phyloP scores from a whole-genome alignment of 495 filamentous ascomycete genomes.

The Aspergillus avenaceus region DNA sequence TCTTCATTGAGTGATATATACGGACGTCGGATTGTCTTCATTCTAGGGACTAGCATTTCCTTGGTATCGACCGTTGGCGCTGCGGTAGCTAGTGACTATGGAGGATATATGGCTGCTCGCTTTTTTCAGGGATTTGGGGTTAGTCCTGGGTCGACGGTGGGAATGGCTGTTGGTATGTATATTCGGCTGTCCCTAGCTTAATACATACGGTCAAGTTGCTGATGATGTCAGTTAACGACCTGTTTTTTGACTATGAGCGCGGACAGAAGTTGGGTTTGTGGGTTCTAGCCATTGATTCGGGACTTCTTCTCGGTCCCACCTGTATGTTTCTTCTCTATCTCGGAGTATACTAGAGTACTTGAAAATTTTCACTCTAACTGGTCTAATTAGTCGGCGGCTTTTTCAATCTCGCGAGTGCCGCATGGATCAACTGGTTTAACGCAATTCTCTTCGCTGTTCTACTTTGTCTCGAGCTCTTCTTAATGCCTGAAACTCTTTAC shows the following conservation, averaged over 20 bases:
- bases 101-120: constrained; percentile 54
- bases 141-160: constrained; percentile 54
- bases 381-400: constrained; percentile 62
- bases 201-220: not conserved
- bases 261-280: constrained; percentile 60
- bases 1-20: constrained; percentile 55
- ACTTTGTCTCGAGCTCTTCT: constrained; percentile 46
- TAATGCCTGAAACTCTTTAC: constrained; percentile 59
- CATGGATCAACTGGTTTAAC: constrained; percentile 58
- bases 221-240: constrained; percentile 29
- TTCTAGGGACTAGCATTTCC: constrained; percentile 51
- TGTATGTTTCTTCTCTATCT: constrained; percentile 15
- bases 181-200: not conserved
- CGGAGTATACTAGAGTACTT: no score
- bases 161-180: constrained; percentile 51
- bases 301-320: constrained; percentile 51
- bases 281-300: constrained; percentile 56
- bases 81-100: constrained; percentile 41
- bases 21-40: constrained; percentile 51
- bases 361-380: no score
- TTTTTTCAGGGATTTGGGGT: constrained; percentile 64
- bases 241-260: constrained; percentile 60
- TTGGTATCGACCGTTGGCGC: constrained; percentile 50
- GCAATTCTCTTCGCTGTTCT: constrained; percentile 53
- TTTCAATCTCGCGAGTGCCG: constrained; percentile 42